A percentile compares a stretch with the other conserved stretches of the same genome.
Conservation (phyloP, 1,139 yeast species). For the Yamadazyma sp. region DNA sequence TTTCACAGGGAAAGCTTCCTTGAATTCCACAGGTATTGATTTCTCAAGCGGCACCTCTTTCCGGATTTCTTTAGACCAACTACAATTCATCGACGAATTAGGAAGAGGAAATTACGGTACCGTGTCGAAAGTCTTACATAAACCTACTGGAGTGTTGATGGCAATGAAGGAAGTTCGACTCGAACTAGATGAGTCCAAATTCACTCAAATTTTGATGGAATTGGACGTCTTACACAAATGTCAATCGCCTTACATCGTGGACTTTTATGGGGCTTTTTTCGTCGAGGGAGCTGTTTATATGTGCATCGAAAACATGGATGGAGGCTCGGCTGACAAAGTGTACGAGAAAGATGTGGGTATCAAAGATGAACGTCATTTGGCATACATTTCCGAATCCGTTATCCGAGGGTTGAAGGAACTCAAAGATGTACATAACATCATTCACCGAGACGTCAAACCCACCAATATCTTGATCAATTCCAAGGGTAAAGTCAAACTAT, state of each 20-base stretch:
- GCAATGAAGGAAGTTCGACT: conserved; percentile 96
- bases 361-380: conserved; percentile 71
- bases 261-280: conserved; percentile 94
- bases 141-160: conserved; percentile 91
- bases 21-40: conserved; percentile 89
- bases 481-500: conserved; percentile 81
- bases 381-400: conserved; percentile 78
- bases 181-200: conserved; percentile 87
- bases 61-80: conserved; percentile 80
- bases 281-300: conserved; percentile 97
- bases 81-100: conserved; percentile 79
- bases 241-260: conserved; percentile 86
- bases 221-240: conserved; percentile 90
- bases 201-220: conserved; percentile 94
- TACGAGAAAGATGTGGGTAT: conserved; percentile 74
- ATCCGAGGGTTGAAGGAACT: conserved; percentile 80
- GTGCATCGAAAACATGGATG: conserved; percentile 99
- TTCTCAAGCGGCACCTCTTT: conserved; percentile 87
- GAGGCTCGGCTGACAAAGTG: conserved; percentile 88
- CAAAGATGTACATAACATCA: conserved; percentile 84
- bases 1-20: conserved; percentile 89
- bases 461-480: conserved; percentile 85
- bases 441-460: conserved; percentile 97
- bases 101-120: conserved; percentile 97
- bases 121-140: conserved; percentile 87